phyloP scores from a whole-genome alignment of 768 basidiomycete species.

The Hirschioporus abietinus region DNA sequence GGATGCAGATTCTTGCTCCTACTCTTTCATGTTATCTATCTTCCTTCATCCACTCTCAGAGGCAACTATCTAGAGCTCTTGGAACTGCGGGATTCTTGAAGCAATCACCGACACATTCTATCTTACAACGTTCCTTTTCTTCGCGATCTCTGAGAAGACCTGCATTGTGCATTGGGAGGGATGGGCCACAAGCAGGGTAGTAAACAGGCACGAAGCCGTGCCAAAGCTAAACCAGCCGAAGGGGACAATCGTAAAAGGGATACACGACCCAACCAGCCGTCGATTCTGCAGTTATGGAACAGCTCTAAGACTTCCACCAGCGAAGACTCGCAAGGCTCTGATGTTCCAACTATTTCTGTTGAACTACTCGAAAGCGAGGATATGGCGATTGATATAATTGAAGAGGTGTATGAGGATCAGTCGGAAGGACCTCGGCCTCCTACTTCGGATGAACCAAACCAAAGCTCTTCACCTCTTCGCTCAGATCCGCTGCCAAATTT shows the following conservation, averaged over 20 bases:
- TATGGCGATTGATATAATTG: background rate
- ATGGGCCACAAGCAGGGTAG: background rate
- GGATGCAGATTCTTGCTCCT: background rate
- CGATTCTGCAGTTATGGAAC: background rate
- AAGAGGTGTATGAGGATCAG: background rate
- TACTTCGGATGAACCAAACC: background rate
- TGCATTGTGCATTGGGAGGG: background rate
- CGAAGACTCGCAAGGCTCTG: background rate
- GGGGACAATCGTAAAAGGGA: background rate
- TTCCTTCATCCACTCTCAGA: background rate
- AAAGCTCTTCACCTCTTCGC: background rate
- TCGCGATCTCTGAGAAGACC: background rate
- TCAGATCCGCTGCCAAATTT: background rate
- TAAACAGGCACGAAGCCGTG: background rate
- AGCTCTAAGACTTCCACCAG: background rate
- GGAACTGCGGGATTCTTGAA: background rate
- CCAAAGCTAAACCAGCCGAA: background rate
- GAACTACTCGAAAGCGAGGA: background rate
- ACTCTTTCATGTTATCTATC: background rate
- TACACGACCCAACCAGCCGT: background rate
- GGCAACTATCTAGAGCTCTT: background rate
- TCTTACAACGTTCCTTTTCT: background rate
- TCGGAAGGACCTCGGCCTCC: background rate
- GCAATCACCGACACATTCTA: background rate
- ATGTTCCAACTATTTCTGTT: background rate